phyloP scores from a whole-genome alignment of 2,329 filamentous ascomycete species.

The Paecilomyces niveus region DNA sequence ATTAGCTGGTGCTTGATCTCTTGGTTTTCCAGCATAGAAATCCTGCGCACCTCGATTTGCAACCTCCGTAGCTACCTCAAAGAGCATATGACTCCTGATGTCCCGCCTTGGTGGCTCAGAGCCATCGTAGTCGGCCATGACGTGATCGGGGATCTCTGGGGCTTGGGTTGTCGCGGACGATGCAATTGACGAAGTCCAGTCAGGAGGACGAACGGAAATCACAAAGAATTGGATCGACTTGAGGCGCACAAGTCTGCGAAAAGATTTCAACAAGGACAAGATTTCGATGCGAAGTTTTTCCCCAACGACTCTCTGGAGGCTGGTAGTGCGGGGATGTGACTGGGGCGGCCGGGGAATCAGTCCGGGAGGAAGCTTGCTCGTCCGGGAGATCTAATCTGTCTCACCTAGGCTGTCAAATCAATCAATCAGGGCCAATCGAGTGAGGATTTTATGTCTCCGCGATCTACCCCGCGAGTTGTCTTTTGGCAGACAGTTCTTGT shows the following conservation, averaged over 20 bases:
- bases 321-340: not conserved
- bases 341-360: not conserved
- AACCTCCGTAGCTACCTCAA: constrained; percentile 94
- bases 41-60: constrained; percentile 70
- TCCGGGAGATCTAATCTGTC: not conserved
- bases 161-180: not conserved
- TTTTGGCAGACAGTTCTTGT: not conserved
- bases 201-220: not conserved
- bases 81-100: constrained; percentile 91
- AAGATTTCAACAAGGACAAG: not conserved
- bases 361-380: not conserved
- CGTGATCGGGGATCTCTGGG: constrained; percentile 41
- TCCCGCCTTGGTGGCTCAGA: constrained; percentile 49
- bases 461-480: not conserved
- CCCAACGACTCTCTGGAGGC: not conserved
- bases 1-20: constrained; percentile 4
- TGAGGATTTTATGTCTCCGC: not conserved
- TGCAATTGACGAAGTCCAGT: not conserved
- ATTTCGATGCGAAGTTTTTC: not conserved
- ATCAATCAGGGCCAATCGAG: not conserved
- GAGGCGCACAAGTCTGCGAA: not conserved
- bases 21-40: constrained; percentile 4
- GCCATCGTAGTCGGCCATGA: constrained; percentile 82
- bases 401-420: not conserved
- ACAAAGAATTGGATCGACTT: not conserved